These are phyloP conservation scores for Isochrysis galbana DNA, from an alignment of 78 protist species.

Conservation along the genomic window DNA sequence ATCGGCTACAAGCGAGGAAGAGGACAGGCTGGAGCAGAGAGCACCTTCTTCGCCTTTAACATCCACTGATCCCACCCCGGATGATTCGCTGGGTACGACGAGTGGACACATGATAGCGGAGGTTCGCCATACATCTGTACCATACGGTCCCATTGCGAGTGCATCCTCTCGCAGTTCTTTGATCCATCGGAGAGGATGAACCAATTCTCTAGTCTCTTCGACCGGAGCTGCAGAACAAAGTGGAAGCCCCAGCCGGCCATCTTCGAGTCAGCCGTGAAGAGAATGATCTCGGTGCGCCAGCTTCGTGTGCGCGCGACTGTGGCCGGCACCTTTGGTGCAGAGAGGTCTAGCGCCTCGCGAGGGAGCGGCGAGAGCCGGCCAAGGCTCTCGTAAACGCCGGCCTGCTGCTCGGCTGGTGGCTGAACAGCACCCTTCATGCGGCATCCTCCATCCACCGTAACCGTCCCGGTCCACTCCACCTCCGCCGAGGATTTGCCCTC, in stretches of 20 bases:
- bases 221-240: background rate
- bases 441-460: too few species aligned
- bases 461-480: too few species aligned
- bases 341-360: background rate
- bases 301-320: background rate
- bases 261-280: background rate
- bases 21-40: too few species aligned
- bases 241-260: background rate
- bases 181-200: background rate
- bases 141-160: background rate
- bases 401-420: too few species aligned
- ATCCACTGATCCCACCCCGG: background rate
- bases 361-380: background rate
- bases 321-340: background rate
- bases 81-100: background rate
- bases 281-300: background rate
- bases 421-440: too few species aligned
- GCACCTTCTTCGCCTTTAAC: too few species aligned
- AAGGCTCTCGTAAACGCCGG: too few species aligned
- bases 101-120: background rate
- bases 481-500: too few species aligned
- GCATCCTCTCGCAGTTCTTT: background rate
- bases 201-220: background rate
- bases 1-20: too few species aligned
- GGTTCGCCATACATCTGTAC: background rate